A percentile compares a stretch with the other conserved stretches of the same genome.
Evolutionary conservation across 139 green algal species (phyloP).

Genomic region (Bryopsis sp.): DNA sequence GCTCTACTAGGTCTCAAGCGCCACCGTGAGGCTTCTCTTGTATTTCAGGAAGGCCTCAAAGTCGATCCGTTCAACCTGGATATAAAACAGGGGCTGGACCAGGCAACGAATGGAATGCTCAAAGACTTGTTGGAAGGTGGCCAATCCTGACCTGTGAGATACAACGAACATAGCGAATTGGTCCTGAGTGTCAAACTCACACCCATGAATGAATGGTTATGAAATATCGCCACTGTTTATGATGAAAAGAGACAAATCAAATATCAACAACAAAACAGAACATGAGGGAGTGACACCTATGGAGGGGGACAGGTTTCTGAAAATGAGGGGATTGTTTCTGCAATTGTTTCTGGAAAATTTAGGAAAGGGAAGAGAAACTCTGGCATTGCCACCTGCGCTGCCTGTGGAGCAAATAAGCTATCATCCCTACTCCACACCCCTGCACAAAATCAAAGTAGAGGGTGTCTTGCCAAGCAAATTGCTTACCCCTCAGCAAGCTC

Average conservation of each 20-base stretch:
- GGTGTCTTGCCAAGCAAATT: conserved; percentile 41
- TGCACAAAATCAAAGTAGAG: conserved; percentile 18
- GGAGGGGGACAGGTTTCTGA: too few relatives aligned
- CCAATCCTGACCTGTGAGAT: too few relatives aligned
- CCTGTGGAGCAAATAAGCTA: not conserved
- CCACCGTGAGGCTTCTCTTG: conserved; percentile 6
- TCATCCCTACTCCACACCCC: conserved; percentile 7
- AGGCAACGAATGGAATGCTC: not conserved
- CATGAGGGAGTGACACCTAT: too few relatives aligned
- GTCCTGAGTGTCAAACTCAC: too few relatives aligned
- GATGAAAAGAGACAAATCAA: too few relatives aligned
- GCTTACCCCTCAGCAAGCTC: conserved; percentile 37
- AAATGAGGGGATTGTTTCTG: too few relatives aligned
- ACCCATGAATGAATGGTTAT: too few relatives aligned
- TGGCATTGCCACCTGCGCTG: not conserved
- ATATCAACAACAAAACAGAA: too few relatives aligned
- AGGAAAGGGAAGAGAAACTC: conserved; percentile 12
- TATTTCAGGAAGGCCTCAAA: conserved; percentile 4
- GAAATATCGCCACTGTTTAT: too few relatives aligned
- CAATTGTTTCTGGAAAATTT: not conserved
- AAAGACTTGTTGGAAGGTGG: not conserved
- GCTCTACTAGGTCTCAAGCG: not conserved
- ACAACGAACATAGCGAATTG: too few relatives aligned
- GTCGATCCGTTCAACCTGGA: conserved; percentile 1
- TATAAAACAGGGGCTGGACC: not conserved